Conservation (phyloP, 768 basidiomycete species). For the Hydnomerulius pinastri region DNA sequence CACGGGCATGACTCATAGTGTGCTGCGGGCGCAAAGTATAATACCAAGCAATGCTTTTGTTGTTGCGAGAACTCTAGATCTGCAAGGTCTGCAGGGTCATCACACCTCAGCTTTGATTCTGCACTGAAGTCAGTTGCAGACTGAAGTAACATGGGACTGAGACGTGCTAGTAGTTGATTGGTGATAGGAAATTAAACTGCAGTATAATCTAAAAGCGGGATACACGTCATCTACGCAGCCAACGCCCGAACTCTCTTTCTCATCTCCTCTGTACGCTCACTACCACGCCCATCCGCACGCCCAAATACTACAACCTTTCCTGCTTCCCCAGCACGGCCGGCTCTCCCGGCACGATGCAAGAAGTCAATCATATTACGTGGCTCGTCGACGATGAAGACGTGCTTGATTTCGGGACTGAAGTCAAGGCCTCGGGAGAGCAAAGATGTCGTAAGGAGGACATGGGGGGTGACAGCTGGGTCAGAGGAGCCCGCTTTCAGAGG, state of each 20-base stretch:
- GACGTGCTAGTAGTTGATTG: too few relatives aligned
- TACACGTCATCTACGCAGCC: conserved; percentile 16
- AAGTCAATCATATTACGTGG: conserved; percentile 92
- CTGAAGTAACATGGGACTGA: too few relatives aligned
- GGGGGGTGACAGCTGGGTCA: conserved; percentile 42
- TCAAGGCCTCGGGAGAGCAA: conserved; percentile 89
- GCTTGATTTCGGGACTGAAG: conserved; percentile 73
- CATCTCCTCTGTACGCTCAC: conserved; percentile 51
- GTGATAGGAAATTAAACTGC: not conserved
- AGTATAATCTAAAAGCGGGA: not conserved
- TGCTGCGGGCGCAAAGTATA: too few relatives aligned
- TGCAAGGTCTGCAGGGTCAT: too few relatives aligned
- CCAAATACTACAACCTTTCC: conserved; percentile 81
- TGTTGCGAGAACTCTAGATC: too few relatives aligned
- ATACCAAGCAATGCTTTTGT: too few relatives aligned
- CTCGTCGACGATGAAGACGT: conserved; percentile 87
- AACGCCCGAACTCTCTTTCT: conserved; percentile 51
- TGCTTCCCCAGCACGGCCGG: conserved; percentile 69
- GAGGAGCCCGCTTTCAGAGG: conserved; percentile 15
- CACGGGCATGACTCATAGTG: too few relatives aligned
- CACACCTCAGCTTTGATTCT: too few relatives aligned
- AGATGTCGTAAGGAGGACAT: conserved; percentile 86
- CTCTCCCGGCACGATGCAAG: conserved; percentile 85
- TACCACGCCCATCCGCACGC: conserved; percentile 66
- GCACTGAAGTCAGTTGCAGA: too few relatives aligned